Evolutionary conservation across 495 filamentous ascomycete species (phyloP).

Genomic region (Oleoguttula mirabilis): DNA sequence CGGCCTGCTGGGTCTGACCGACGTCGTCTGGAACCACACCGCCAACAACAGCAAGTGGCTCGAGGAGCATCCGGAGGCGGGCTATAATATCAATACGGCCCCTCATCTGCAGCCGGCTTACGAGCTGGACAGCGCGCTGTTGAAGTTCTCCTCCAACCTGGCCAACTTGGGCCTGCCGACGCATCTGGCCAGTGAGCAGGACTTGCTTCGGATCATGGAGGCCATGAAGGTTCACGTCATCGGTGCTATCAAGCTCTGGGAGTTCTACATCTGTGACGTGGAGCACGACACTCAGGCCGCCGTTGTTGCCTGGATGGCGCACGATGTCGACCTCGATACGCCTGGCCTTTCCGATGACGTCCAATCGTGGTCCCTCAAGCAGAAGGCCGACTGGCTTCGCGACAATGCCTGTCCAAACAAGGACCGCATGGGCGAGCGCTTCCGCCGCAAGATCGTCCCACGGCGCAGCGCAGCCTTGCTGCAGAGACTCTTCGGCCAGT

Average conservation of each 20-base stretch:
- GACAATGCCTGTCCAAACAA: slow-evolving; percentile 53
- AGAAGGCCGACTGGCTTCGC: slow-evolving; percentile 50
- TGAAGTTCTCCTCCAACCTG: slow-evolving; percentile 64
- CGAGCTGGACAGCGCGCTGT: slow-evolving; percentile 70
- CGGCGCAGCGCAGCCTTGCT: slow-evolving; percentile 55
- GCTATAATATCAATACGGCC: slow-evolving; percentile 86
- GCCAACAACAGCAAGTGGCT: slow-evolving; percentile 93
- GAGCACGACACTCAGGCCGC: slow-evolving; percentile 56
- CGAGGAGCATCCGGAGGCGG: slow-evolving; percentile 85
- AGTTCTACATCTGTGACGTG: slow-evolving; percentile 80
- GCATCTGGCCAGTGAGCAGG: slow-evolving; percentile 53
- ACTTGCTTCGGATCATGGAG: slow-evolving; percentile 75
- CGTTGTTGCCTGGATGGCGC: slow-evolving; percentile 57
- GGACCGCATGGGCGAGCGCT: slow-evolving; percentile 67
- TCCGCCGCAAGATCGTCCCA: slow-evolving; percentile 56
- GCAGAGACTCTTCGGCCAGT: slow-evolving; percentile 55
- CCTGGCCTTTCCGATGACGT: slow-evolving; percentile 39
- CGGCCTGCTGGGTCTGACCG: slow-evolving; percentile 76
- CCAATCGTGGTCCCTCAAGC: slow-evolving; percentile 41
- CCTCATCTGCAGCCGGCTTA: slow-evolving; percentile 86
- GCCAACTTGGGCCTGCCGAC: slow-evolving; percentile 57
- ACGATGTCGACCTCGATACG: slow-evolving; percentile 36
- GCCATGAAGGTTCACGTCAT: slow-evolving; percentile 71
- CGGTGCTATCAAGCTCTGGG: slow-evolving; percentile 67
- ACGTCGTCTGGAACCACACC: slow-evolving; percentile 98